Evolutionary conservation across 2,329 filamentous ascomycete genomes (phyloP).

Genomic region (Podosphaera xanthii): DNA sequence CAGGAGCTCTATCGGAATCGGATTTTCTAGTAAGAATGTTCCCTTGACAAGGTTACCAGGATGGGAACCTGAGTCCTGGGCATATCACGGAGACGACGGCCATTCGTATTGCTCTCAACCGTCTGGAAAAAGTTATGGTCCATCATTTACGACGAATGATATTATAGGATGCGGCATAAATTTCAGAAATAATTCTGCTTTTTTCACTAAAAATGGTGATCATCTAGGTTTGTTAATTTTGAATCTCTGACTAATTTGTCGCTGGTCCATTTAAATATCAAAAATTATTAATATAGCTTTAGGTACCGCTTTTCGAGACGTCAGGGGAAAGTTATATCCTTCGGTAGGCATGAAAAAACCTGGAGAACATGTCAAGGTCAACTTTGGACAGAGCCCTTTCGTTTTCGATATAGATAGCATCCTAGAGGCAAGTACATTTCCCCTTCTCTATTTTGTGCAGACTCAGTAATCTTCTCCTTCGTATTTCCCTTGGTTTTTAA

Average conservation of each 20-base stretch:
- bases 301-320: slow-evolving; percentile 50
- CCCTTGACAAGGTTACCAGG: slow-evolving; percentile 34
- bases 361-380: slow-evolving; percentile 36
- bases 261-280: not conserved
- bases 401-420: slow-evolving; percentile 77
- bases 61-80: slow-evolving; percentile 46
- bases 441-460: slow-evolving; percentile 3
- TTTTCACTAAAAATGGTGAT: slow-evolving; percentile 44
- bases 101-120: slow-evolving; percentile 34
- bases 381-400: slow-evolving; percentile 56
- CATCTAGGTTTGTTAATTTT: slow-evolving; percentile 25
- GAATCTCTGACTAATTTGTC: not conserved
- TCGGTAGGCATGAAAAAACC: slow-evolving; percentile 40
- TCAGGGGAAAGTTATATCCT: slow-evolving; percentile 43
- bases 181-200: slow-evolving; percentile 38
- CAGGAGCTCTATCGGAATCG: slow-evolving; percentile 38
- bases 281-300: not conserved
- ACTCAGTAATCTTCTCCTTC: not conserved
- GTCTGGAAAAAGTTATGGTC: slow-evolving; percentile 32
- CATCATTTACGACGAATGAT: slow-evolving; percentile 31
- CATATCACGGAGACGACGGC: slow-evolving; percentile 47
- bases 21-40: slow-evolving; percentile 32
- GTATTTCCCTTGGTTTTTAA: not conserved
- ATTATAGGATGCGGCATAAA: slow-evolving; percentile 43
- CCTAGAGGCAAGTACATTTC: slow-evolving; percentile 38